phyloP scores from a whole-genome alignment of 1,139 yeast genomes.

The Geotrichum reessii region DNA sequence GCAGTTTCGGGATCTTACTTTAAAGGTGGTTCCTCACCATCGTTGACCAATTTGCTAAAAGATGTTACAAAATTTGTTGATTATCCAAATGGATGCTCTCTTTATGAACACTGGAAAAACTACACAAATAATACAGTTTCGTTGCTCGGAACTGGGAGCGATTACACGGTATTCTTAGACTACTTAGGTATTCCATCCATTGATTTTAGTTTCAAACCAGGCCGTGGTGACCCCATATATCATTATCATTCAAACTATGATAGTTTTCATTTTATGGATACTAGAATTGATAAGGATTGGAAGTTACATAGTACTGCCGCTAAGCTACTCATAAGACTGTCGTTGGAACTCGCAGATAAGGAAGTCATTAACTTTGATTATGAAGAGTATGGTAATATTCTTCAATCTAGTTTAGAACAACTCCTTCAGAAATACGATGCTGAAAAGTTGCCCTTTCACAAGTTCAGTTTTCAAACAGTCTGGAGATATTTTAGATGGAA shows the following conservation, averaged over 20 bases:
- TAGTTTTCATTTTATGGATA: constrained; percentile 60
- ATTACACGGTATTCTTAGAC: constrained; percentile 61
- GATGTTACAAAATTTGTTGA: constrained; percentile 40
- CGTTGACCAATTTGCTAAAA: constrained; percentile 42
- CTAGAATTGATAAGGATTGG: constrained; percentile 54
- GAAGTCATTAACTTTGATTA: constrained; percentile 43
- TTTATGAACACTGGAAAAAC: constrained; percentile 55
- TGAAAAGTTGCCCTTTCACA: constrained; percentile 1
- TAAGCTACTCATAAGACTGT: constrained; percentile 46
- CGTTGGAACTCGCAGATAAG: constrained; percentile 44
- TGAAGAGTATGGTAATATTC: constrained; percentile 40
- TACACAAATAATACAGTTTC: constrained; percentile 37
- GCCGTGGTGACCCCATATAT: constrained; percentile 47
- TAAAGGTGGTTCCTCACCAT: constrained; percentile 46
- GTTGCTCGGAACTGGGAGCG: constrained; percentile 60
- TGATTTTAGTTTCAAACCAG: constrained; percentile 49
- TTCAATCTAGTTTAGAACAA: constrained; percentile 29
- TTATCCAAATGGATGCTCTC: constrained; percentile 39
- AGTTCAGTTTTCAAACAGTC: background rate
- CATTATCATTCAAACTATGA: constrained; percentile 69
- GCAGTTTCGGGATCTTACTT: constrained; percentile 51
- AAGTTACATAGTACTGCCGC: constrained; percentile 49
- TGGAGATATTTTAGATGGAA: background rate
- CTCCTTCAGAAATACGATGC: constrained; percentile 17
- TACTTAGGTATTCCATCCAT: constrained; percentile 60